These are phyloP conservation scores for Porcisia deanei DNA, from an alignment of 208 protist genomes.

Conservation along the genomic window DNA sequence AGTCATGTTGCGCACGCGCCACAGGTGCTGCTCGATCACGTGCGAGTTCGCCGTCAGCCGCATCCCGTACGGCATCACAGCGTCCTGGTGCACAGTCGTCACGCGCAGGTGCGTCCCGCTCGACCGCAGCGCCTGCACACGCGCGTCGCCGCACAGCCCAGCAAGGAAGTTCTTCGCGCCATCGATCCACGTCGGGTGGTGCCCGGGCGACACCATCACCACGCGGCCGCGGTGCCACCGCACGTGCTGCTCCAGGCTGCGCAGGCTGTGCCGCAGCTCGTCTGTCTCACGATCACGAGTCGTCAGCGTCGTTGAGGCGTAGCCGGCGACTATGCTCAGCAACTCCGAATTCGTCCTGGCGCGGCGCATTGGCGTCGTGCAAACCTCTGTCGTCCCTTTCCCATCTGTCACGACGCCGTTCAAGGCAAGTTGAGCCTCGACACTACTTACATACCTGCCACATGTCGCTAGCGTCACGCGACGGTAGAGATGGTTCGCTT, in stretches of 20 bases:
- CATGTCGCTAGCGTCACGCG: conserved; percentile 18
- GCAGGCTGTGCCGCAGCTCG: conserved; percentile 94
- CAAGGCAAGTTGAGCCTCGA: conserved; percentile 21
- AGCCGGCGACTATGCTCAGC: conserved; percentile 8
- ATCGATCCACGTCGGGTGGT: conserved; percentile 92
- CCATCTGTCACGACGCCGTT: conserved; percentile 20
- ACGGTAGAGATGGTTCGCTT: conserved; percentile 68
- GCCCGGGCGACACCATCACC: conserved; percentile 96
- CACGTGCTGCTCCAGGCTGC: conserved; percentile 92
- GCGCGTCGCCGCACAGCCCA: conserved; percentile 26
- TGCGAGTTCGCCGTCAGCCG: conserved; percentile 60
- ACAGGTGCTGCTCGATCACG: conserved; percentile 63
- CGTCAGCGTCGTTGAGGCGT: background rate
- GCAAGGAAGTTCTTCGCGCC: conserved; percentile 56
- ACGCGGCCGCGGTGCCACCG: conserved; percentile 91
- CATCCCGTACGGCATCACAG: conserved; percentile 53
- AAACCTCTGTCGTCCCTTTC: conserved; percentile 20
- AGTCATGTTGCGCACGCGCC: conserved; percentile 52
- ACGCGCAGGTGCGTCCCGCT: conserved; percentile 51
- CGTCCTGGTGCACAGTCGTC: conserved; percentile 70
- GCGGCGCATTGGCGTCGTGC: conserved; percentile 20
- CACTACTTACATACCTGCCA: conserved; percentile 3
- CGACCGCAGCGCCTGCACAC: conserved; percentile 25
- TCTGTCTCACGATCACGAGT: conserved; percentile 66
- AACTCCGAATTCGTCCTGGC: conserved; percentile 25